These are phyloP conservation scores for Hyphopichia khmerensis DNA, from an alignment of 1,139 yeast genomes.

Conservation along the genomic window DNA sequence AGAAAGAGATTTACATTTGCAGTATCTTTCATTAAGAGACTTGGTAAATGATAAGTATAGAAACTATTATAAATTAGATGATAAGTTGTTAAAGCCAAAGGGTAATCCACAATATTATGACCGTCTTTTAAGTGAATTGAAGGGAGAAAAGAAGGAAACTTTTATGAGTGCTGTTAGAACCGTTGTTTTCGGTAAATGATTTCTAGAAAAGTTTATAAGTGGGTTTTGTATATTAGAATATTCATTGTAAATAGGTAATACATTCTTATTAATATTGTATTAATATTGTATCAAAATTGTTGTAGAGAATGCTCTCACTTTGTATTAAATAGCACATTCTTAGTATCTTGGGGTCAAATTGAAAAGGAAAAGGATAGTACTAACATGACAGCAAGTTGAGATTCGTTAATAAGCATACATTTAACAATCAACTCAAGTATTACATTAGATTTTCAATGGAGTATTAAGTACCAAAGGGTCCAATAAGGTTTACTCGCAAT, in stretches of 20 bases:
- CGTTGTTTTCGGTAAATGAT: constrained; percentile 63
- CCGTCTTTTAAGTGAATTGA: constrained; percentile 66
- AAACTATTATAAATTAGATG: constrained; percentile 62
- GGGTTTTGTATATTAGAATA: background rate
- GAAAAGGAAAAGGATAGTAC: too few relatives aligned
- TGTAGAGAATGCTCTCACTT: too few relatives aligned
- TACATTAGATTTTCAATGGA: too few relatives aligned
- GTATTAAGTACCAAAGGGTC: too few relatives aligned
- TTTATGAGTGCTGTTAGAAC: constrained; percentile 65
- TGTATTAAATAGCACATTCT: too few relatives aligned
- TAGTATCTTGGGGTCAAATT: too few relatives aligned
- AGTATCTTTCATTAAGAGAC: constrained; percentile 57
- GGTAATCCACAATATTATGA: constrained; percentile 82
- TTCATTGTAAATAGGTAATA: background rate
- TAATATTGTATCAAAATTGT: background rate
- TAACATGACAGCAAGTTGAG: too few relatives aligned
- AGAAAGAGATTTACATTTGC: constrained; percentile 58
- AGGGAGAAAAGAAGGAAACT: constrained; percentile 72
- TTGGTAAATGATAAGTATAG: constrained; percentile 62
- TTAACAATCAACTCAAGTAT: too few relatives aligned
- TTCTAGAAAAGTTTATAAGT: background rate
- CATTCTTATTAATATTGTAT: background rate
- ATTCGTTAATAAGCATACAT: too few relatives aligned
- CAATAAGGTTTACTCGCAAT: too few relatives aligned
- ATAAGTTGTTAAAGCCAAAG: constrained; percentile 68